phyloP scores from a whole-genome alignment of 495 filamentous ascomycete genomes.

The Chaetomium tenue region DNA sequence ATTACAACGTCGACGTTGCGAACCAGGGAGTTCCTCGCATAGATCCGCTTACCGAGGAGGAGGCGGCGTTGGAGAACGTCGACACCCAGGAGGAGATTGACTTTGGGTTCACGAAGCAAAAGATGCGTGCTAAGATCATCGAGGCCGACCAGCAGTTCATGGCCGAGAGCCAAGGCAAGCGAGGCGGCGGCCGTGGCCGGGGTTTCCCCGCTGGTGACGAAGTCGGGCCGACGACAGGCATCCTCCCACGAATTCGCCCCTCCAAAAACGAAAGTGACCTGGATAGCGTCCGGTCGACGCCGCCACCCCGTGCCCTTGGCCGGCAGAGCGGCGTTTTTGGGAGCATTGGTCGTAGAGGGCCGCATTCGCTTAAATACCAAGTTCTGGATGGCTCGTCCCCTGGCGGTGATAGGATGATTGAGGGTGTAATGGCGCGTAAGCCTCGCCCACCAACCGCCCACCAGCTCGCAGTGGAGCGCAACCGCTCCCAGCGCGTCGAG shows the following conservation, averaged over 20 bases:
- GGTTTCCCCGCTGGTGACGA: conserved; percentile 48
- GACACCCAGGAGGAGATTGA: conserved; percentile 81
- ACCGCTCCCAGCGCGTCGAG: conserved; percentile 81
- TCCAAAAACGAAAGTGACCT: conserved; percentile 58
- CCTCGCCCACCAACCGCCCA: conserved; percentile 86
- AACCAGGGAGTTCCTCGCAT: conserved; percentile 79
- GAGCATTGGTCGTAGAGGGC: conserved; percentile 45
- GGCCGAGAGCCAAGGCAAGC: conserved; percentile 50
- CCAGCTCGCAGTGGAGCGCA: conserved; percentile 87
- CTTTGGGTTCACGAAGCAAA: conserved; percentile 81
- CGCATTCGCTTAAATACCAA: conserved; percentile 50
- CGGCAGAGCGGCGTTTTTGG: conserved; percentile 39
- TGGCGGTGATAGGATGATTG: conserved; percentile 40
- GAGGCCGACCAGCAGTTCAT: conserved; percentile 53
- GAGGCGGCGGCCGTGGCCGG: conserved; percentile 32
- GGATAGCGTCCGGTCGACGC: conserved; percentile 58
- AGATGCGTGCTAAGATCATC: conserved; percentile 74
- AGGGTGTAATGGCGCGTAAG: conserved; percentile 47
- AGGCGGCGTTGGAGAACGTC: conserved; percentile 82
- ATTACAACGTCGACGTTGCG: conserved; percentile 60
- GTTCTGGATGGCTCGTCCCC: conserved; percentile 55
- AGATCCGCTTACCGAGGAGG: conserved; percentile 69
- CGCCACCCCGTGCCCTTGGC: conserved; percentile 51
- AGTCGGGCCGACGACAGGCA: conserved; percentile 58
- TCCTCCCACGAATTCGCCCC: conserved; percentile 52